Conservation (phyloP, 2,329 filamentous ascomycete species). For the Neurospora sp. region DNA sequence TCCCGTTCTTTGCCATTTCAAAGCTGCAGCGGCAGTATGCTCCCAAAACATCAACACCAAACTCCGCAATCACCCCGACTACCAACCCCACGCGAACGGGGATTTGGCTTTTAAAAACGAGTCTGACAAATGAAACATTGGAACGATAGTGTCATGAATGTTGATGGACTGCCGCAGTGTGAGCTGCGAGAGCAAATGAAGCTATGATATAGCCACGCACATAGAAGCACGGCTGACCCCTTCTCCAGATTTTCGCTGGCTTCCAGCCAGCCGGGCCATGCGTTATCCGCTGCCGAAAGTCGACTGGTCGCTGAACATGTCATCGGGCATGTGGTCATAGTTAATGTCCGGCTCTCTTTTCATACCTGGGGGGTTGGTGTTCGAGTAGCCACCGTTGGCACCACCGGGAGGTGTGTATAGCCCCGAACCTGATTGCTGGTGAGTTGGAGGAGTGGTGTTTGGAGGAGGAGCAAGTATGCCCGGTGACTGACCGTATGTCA, state of each 20-base stretch:
- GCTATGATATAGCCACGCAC: not conserved
- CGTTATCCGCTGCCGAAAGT: slow-evolving; percentile 3
- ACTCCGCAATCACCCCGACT: not conserved
- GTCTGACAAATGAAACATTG: not conserved
- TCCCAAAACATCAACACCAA: not conserved
- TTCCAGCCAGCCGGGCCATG: not conserved
- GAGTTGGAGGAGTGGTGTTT: not conserved
- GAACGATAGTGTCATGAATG: not conserved
- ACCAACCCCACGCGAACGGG: not conserved
- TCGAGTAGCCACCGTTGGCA: slow-evolving; percentile 10
- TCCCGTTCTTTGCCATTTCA: not conserved
- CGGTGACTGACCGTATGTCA: slow-evolving; percentile 14
- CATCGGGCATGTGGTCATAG: slow-evolving; percentile 30
- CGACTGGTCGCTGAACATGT: slow-evolving; percentile 19
- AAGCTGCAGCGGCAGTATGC: not conserved
- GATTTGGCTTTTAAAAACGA: not conserved
- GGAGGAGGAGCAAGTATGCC: not conserved
- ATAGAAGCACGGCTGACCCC: not conserved
- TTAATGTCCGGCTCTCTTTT: slow-evolving; percentile 20
- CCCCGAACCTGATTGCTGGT: slow-evolving; percentile 3
- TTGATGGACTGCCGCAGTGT: not conserved
- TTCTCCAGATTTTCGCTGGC: not conserved
- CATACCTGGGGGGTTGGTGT: slow-evolving; percentile 10
- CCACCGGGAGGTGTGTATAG: slow-evolving; percentile 13
- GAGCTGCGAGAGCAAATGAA: not conserved